phyloP scores from a whole-genome alignment of 2,329 filamentous ascomycete genomes.

The Penicillium concentricum region DNA sequence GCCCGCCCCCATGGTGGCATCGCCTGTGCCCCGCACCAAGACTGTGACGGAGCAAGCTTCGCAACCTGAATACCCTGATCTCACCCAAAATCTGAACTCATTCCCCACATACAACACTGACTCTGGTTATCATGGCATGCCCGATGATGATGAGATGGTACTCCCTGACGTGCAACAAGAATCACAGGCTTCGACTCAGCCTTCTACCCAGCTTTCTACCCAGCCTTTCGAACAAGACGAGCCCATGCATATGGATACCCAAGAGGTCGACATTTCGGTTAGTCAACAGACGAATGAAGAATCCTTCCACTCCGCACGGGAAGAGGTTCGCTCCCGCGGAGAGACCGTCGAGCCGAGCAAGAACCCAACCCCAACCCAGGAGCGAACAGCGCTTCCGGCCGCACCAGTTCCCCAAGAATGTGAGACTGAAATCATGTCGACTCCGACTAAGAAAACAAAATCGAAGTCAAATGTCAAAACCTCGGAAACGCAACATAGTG shows the following conservation, averaged over 20 bases:
- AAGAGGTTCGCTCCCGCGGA: constrained; percentile 36
- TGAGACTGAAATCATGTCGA: constrained; percentile 1
- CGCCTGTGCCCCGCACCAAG: constrained; percentile 21
- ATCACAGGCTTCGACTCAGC: constrained; percentile 34
- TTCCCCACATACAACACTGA: constrained; percentile 44
- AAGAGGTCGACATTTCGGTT: constrained; percentile 25
- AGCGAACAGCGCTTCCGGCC: constrained; percentile 9
- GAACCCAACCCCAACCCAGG: constrained; percentile 25
- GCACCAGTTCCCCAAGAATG: constrained; percentile 2
- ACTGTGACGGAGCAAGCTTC: constrained; percentile 17
- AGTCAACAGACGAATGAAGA: constrained; percentile 43
- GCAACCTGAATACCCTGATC: constrained; percentile 31
- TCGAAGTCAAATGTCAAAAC: constrained; percentile 3
- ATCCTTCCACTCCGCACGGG: constrained; percentile 49
- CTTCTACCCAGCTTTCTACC: constrained; percentile 35
- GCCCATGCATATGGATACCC: constrained; percentile 13
- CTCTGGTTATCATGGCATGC: constrained; percentile 50
- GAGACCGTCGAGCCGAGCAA: constrained; percentile 40
- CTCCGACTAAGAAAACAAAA: constrained; percentile 2
- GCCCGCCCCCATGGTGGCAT: constrained; percentile 13
- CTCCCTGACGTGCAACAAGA: constrained; percentile 32
- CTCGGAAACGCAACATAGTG: constrained; percentile 1
- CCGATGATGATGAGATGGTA: constrained; percentile 42
- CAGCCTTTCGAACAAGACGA: constrained; percentile 33
- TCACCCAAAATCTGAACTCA: constrained; percentile 38